Conservation (phyloP, 306 rosid genomes). For the Quercus dentata region DNA sequence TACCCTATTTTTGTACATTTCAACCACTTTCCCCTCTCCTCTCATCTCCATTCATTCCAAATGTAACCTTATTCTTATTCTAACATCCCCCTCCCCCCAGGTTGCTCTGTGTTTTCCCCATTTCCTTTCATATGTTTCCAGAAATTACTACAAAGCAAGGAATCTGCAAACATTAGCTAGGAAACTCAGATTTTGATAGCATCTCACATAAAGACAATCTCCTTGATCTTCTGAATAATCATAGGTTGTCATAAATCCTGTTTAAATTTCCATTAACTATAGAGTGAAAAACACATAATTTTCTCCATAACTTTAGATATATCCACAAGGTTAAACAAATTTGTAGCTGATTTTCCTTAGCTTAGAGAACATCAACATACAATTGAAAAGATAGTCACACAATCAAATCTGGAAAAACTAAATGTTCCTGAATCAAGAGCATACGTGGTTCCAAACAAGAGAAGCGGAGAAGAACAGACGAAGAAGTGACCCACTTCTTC, state of each 20-base stretch:
- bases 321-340: neutral
- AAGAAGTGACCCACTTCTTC: neutral
- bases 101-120: too few species aligned
- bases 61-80: too few species aligned
- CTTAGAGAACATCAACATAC: neutral
- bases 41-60: too few species aligned
- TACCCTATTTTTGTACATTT: too few species aligned
- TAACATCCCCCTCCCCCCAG: too few species aligned
- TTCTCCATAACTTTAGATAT: neutral
- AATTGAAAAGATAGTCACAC: neutral
- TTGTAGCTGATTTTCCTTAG: neutral
- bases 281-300: neutral
- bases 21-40: too few species aligned
- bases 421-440: neutral
- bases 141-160: neutral
- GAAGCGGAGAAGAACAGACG: neutral
- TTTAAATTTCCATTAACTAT: neutral
- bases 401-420: neutral
- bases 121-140: neutral
- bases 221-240: neutral
- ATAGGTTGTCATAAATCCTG: neutral
- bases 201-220: neutral
- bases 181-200: neutral
- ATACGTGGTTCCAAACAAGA: neutral
- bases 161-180: neutral